phyloP scores from a whole-genome alignment of 768 basidiomycete species.

The Kwoniella shandongensis region DNA sequence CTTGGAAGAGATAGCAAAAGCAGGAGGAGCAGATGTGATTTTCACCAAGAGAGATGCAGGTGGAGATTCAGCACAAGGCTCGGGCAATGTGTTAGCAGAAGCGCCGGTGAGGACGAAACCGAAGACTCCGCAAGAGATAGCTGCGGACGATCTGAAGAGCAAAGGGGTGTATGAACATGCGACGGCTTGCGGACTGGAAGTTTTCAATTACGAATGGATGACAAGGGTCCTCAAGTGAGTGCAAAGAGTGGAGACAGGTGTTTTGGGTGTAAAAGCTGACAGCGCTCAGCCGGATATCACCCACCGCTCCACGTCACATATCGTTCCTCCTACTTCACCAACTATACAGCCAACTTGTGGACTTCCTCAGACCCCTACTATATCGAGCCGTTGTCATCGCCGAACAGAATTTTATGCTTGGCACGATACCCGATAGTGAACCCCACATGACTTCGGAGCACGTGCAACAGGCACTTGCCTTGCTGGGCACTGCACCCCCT shows the following conservation, averaged over 20 bases:
- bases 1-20: slow-evolving; percentile 24
- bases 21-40: slow-evolving; percentile 29
- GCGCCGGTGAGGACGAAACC: background rate
- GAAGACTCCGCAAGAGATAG: background rate
- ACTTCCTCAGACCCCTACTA: slow-evolving; percentile 9
- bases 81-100: background rate
- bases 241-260: no score
- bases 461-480: slow-evolving; percentile 8
- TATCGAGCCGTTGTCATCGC: slow-evolving; percentile 20
- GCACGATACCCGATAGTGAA: background rate
- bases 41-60: slow-evolving; percentile 5
- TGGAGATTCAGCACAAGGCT: background rate
- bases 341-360: slow-evolving; percentile 12
- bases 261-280: background rate
- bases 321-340: slow-evolving; percentile 13
- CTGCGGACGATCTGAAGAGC: background rate
- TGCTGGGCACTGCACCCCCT: background rate
- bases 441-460: slow-evolving; percentile 3
- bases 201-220: slow-evolving; percentile 19
- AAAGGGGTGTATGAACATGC: slow-evolving; percentile 16
- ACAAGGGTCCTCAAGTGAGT: slow-evolving; percentile 9
- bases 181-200: slow-evolving; percentile 11
- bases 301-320: background rate
- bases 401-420: slow-evolving; percentile 11
- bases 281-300: background rate